Conservation (phyloP, 768 basidiomycete genomes). For the Tricholoma sp. region DNA sequence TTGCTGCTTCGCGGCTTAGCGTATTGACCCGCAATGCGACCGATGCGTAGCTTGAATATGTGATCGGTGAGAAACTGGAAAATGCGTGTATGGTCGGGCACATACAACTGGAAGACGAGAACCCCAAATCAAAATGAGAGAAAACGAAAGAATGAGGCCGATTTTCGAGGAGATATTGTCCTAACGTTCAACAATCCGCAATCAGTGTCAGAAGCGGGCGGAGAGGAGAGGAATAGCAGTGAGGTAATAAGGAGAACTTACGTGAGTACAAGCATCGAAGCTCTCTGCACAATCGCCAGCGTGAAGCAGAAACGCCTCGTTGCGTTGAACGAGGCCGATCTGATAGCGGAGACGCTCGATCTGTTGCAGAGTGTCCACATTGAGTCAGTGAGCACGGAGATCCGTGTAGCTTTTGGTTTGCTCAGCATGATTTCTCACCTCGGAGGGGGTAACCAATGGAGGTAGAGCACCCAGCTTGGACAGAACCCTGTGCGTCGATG, state of each 20-base stretch:
- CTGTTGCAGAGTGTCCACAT: conserved; percentile 30
- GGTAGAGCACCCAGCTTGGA: conserved; percentile 73
- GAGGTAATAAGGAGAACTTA: conserved; percentile 29
- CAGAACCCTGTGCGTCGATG: conserved; percentile 51
- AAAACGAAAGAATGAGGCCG: conserved; percentile 90
- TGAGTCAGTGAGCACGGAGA: conserved; percentile 15
- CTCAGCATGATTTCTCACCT: conserved; percentile 49
- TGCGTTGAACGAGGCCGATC: conserved; percentile 71
- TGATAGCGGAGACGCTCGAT: conserved; percentile 82
- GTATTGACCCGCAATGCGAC: conserved; percentile 94
- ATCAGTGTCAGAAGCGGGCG: background rate
- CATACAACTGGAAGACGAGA: conserved; percentile 87
- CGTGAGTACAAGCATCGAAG: conserved; percentile 86
- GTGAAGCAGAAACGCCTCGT: conserved; percentile 91
- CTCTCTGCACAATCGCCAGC: conserved; percentile 98
- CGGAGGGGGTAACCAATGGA: conserved; percentile 87
- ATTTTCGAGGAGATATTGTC: conserved; percentile 86
- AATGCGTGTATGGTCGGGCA: conserved; percentile 5
- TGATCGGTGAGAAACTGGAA: background rate
- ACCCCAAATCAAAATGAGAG: conserved; percentile 92
- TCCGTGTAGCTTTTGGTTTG: conserved; percentile 21
- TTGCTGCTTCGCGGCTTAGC: conserved; percentile 88
- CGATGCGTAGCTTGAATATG: conserved; percentile 60
- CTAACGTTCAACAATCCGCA: conserved; percentile 30
- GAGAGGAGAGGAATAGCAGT: conserved; percentile 2